phyloP scores from a whole-genome alignment of 176 grass and related monocot genomes.

The Dendrocalamus sinicus region DNA sequence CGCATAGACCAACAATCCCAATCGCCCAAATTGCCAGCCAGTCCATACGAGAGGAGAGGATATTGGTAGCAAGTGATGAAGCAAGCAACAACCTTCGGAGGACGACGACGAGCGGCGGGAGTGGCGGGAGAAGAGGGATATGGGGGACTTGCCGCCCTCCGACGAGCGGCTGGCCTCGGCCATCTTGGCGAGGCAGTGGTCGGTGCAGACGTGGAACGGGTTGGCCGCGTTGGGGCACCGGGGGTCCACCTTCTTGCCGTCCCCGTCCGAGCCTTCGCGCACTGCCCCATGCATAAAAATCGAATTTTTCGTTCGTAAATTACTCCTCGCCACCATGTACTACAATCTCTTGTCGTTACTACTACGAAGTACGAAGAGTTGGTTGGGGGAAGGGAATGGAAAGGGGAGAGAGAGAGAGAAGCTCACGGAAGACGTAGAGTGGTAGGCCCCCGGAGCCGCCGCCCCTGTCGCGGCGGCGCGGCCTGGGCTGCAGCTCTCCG shows the following conservation, averaged over 20 bases:
- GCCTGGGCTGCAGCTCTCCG: constrained; percentile 39
- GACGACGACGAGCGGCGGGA: constrained; percentile 61
- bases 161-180: constrained; percentile 39
- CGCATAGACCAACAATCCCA: background rate
- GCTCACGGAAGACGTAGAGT: constrained; percentile 76
- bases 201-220: constrained; percentile 78
- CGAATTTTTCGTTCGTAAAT: background rate
- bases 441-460: constrained; percentile 71
- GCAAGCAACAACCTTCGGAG: constrained; percentile 49
- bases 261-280: constrained; percentile 51
- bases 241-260: constrained; percentile 68
- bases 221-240: constrained; percentile 79
- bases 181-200: constrained; percentile 65
- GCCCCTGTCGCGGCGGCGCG: constrained; percentile 47
- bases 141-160: constrained; percentile 51
- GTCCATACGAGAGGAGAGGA: background rate
- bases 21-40: background rate
- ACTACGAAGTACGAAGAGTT: background rate
- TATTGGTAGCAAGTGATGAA: background rate
- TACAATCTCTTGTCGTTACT: background rate
- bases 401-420: background rate
- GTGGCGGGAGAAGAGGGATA: constrained; percentile 61
- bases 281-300: constrained; percentile 43
- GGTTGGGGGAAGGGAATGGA: background rate
- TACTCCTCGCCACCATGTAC: background rate